A percentile compares a stretch with the other conserved stretches of the same genome.
Evolutionary conservation across 2,329 filamentous ascomycete species (phyloP).

Genomic region (Trichoderma cornu-damae): DNA sequence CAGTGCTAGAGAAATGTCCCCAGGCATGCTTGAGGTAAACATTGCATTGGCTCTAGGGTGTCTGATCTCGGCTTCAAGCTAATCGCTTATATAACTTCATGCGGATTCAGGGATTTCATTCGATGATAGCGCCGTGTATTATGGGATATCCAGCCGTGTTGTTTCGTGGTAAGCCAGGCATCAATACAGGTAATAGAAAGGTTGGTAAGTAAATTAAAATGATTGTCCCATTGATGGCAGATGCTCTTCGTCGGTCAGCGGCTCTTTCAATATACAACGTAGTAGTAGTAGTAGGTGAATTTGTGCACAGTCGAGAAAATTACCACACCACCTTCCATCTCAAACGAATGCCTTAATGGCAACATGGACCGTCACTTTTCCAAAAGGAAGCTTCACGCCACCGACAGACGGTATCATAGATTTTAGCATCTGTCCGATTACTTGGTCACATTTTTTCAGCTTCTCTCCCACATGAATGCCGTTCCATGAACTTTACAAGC

Average conservation of each 20-base stretch:
- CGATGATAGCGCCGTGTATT: too few species aligned
- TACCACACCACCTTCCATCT: too few species aligned
- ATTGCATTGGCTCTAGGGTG: background rate
- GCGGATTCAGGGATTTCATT: too few species aligned
- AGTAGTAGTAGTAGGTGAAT: background rate
- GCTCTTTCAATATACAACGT: too few species aligned
- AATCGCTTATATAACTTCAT: too few species aligned
- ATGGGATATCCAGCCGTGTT: too few species aligned
- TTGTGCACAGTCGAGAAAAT: background rate
- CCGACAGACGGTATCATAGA: background rate
- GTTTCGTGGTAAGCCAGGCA: too few species aligned
- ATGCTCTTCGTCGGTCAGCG: too few species aligned
- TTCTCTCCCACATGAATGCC: background rate
- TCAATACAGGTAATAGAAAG: too few species aligned
- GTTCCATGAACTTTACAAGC: background rate
- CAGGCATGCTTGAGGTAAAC: background rate
- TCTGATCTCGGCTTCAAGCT: background rate
- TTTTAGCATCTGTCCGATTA: background rate
- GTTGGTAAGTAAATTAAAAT: too few species aligned
- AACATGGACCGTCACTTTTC: background rate
- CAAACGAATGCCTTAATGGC: background rate
- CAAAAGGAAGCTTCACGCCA: background rate
- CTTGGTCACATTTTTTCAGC: background rate
- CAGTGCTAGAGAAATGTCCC: too few species aligned
- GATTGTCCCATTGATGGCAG: too few species aligned